Evolutionary conservation across 1,284 basidiomycete genomes (phyloP).

Genomic region (Ceratobasidium theobromae): DNA sequence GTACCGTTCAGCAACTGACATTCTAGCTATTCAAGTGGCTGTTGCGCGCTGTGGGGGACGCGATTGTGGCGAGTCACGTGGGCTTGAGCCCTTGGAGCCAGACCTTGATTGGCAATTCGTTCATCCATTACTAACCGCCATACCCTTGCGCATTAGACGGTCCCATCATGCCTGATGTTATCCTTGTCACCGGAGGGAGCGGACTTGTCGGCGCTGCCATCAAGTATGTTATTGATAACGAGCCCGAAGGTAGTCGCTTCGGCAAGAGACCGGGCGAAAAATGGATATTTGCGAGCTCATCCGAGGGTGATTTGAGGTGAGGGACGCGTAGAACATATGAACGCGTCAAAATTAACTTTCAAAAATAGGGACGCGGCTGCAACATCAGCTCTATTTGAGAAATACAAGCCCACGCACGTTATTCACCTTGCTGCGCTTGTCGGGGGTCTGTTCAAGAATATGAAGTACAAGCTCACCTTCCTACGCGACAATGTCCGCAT

Average conservation of each 20-base stretch:
- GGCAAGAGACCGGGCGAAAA: constrained; percentile 72
- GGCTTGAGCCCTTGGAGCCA: too few species aligned
- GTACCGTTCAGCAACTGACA: constrained; percentile 3
- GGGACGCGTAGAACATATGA: constrained; percentile 35
- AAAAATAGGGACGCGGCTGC: constrained; percentile 59
- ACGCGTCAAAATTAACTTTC: constrained; percentile 13
- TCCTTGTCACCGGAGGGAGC: constrained; percentile 81
- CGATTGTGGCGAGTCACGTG: background rate
- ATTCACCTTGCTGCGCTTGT: constrained; percentile 88
- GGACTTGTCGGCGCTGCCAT: constrained; percentile 86
- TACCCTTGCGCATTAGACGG: constrained; percentile 15
- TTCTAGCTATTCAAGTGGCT: constrained; percentile 6
- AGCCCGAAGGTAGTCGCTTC: constrained; percentile 73
- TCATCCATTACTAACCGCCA: constrained; percentile 11
- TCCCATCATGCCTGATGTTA: constrained; percentile 49
- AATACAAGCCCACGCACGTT: constrained; percentile 87
- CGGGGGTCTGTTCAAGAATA: constrained; percentile 88
- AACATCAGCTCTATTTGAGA: constrained; percentile 72
- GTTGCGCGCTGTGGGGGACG: too few species aligned
- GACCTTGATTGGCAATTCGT: background rate
- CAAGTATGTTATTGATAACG: constrained; percentile 72
- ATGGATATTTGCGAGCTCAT: constrained; percentile 80
- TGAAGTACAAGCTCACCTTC: constrained; percentile 88
- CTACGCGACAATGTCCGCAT: constrained; percentile 87
- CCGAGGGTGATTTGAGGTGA: constrained; percentile 76